These are phyloP conservation scores for Mrakiaceae sp. DNA, from an alignment of 1,284 basidiomycete species.

Conservation along the genomic window DNA sequence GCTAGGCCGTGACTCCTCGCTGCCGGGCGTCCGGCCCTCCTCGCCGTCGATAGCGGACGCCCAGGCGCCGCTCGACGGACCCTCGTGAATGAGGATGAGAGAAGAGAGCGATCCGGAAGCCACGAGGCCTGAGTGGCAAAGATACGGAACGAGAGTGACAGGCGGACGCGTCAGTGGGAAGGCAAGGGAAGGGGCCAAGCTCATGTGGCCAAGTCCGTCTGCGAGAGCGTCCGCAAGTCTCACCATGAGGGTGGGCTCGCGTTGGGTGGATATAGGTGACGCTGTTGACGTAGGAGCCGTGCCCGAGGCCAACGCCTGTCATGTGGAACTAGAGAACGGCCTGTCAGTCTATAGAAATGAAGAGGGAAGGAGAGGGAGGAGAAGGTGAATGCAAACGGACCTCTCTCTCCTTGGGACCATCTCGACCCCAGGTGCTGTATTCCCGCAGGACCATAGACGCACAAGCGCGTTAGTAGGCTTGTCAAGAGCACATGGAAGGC, in stretches of 20 bases:
- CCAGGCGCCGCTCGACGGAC: constrained; percentile 5
- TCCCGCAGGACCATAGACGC: background rate
- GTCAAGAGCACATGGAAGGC: too few species aligned
- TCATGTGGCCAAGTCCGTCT: too few species aligned
- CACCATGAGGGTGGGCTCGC: constrained; percentile 5
- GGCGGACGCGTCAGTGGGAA: background rate
- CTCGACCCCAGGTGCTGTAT: background rate
- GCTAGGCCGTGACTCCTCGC: background rate
- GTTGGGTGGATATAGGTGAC: constrained; percentile 11
- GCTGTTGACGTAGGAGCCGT: constrained; percentile 13
- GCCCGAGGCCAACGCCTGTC: constrained; percentile 8
- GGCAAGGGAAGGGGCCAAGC: too few species aligned
- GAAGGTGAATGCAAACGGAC: background rate
- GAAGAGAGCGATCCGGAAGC: constrained; percentile 12
- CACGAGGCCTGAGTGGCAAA: constrained; percentile 3
- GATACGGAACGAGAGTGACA: background rate
- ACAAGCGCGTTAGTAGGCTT: too few species aligned
- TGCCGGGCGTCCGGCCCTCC: constrained; percentile 8
- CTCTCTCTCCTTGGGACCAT: background rate
- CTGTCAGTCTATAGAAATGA: background rate
- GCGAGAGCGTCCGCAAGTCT: background rate
- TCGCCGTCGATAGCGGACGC: constrained; percentile 8
- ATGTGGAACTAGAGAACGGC: constrained; percentile 4
- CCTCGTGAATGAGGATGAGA: constrained; percentile 13
- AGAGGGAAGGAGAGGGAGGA: background rate